Percentiles rank a stretch among this genome's conserved stretches.
These are phyloP conservation scores for Amanita pallidorosea DNA, from an alignment of 768 basidiomycete species.

Conservation along the genomic window DNA sequence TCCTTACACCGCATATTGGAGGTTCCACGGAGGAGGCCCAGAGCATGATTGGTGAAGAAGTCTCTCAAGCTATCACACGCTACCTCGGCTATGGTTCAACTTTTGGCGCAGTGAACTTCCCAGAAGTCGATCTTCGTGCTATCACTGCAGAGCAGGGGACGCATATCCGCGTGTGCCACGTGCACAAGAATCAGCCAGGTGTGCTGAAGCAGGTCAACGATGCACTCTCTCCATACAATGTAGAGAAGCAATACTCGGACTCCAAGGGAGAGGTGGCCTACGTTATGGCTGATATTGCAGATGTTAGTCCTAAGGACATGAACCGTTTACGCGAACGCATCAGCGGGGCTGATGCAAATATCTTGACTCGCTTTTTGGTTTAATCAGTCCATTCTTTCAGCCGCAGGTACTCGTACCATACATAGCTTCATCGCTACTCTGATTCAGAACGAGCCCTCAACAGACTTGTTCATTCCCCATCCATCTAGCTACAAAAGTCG, in stretches of 20 bases:
- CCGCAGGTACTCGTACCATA: conserved; percentile 14
- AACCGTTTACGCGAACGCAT: conserved; percentile 71
- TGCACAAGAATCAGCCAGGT: conserved; percentile 93
- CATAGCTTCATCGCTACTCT: conserved; percentile 12
- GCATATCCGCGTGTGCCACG: conserved; percentile 85
- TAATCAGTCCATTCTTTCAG: conserved; percentile 16
- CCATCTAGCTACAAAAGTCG: conserved; percentile 33
- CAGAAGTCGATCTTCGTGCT: conserved; percentile 92
- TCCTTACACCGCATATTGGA: conserved; percentile 97
- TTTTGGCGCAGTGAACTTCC: conserved; percentile 94
- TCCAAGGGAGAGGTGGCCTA: conserved; percentile 90
- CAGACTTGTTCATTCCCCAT: conserved; percentile 23
- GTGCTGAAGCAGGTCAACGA: conserved; percentile 94
- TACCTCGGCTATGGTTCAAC: conserved; percentile 92
- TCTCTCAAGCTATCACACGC: conserved; percentile 70
- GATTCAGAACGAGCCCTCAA: conserved; percentile 22
- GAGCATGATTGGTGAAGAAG: conserved; percentile 93
- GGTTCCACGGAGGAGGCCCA: conserved; percentile 99
- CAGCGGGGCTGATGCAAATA: conserved; percentile 71
- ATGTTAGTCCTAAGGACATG: conserved; percentile 76
- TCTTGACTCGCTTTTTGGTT: conserved; percentile 79
- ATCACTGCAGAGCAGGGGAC: conserved; percentile 76
- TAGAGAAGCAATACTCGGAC: conserved; percentile 99
- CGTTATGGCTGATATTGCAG: conserved; percentile 93
- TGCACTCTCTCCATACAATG: conserved; percentile 88